Evolutionary conservation across 2,329 filamentous ascomycete genomes (phyloP), one percentile per base, ranked within the genome.

Genomic region (Cadophora malorum): DNA sequence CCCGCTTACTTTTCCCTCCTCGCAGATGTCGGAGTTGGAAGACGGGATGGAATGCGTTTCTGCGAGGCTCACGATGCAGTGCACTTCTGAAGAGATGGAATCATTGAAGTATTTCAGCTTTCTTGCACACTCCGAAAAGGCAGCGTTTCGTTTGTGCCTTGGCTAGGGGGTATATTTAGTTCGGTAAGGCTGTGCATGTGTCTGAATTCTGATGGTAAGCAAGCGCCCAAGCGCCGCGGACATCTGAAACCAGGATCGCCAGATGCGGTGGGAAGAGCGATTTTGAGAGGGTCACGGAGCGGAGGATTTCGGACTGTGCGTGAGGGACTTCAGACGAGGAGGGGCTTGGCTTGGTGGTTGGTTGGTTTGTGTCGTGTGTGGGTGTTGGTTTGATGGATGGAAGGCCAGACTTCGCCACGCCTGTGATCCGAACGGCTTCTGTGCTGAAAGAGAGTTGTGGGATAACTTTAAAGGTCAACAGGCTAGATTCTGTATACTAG

Each of bases 161-260:
- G 16, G 45, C 25, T 55, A 28, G 16, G 52, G 28, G 52, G 52
- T 55, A 55, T 55, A 55, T 55, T 33, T 53, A 53, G 50, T 16
- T 28, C 23, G 23, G 5, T 55, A 55, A 55, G 25, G 52, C 52
- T 55, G 52, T 33, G 52, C 28, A 19, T 33, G 52, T 12, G 28
- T 16, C 28, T 8, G 16, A 53, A 56, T 33, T 28, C 35, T 38
- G 35, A 45, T 45, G 31, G 55, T 58, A 58, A 38, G 31, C 31
- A 58, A 58, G 55, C 33, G 55, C 55, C 55, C 55, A 58, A 58
- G 55, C 55, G 55, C 55, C 31, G 31, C 31, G 12, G 35, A 9
- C 33, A 31, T 58, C 31, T 58, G 55, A 58, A 58, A 58, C 55
- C 31, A 21, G 2, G 3, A 10, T 19, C 21, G 55, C 55, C 31